These are phyloP conservation scores for Pythium rhizo-oryzae DNA, from an alignment of 352 stramenopile genomes.

Conservation along the genomic window DNA sequence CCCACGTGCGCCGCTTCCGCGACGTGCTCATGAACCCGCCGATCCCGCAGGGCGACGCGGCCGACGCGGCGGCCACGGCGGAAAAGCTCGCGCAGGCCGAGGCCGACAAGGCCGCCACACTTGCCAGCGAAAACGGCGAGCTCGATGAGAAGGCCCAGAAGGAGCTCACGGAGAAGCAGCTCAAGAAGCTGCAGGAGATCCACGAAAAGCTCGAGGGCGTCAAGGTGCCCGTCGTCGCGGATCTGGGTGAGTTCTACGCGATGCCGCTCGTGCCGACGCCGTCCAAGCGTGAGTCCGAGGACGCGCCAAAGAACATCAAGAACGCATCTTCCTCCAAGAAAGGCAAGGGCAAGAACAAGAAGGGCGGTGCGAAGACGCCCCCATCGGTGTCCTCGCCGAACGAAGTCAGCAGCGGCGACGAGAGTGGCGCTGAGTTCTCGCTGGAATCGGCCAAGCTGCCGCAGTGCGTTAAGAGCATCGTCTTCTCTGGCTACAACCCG, in stretches of 20 bases:
- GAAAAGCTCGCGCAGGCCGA: slow-evolving; percentile 24
- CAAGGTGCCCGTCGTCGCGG: slow-evolving; percentile 61
- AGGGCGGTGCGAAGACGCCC: slow-evolving; percentile 28
- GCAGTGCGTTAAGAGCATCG: slow-evolving; percentile 89
- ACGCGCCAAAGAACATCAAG: slow-evolving; percentile 41
- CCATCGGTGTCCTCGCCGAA: slow-evolving; percentile 4
- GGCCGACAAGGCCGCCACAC: slow-evolving; percentile 13
- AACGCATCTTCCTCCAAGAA: slow-evolving; percentile 26
- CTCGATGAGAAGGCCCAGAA: slow-evolving; percentile 60
- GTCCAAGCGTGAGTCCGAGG: slow-evolving; percentile 27
- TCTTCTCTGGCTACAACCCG: slow-evolving; percentile 95
- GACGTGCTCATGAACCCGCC: slow-evolving; percentile 83
- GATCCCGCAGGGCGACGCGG: slow-evolving; percentile 54
- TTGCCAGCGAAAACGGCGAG: slow-evolving; percentile 33
- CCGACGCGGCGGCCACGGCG: slow-evolving; percentile 10
- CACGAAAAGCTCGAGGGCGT: slow-evolving; percentile 82
- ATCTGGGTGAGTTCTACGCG: slow-evolving; percentile 75
- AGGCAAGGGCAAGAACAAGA: slow-evolving; percentile 35
- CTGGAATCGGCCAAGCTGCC: slow-evolving; percentile 63
- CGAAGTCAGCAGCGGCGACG: slow-evolving; percentile 30
- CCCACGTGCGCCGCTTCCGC: slow-evolving; percentile 83
- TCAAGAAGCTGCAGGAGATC: slow-evolving; percentile 80
- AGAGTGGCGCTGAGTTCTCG: slow-evolving; percentile 32
- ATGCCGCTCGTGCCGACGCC: slow-evolving; percentile 26
- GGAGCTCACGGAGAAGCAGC: slow-evolving; percentile 79